phyloP scores from a whole-genome alignment of 495 filamentous ascomycete species.

The Annulohypoxylon nitens region DNA sequence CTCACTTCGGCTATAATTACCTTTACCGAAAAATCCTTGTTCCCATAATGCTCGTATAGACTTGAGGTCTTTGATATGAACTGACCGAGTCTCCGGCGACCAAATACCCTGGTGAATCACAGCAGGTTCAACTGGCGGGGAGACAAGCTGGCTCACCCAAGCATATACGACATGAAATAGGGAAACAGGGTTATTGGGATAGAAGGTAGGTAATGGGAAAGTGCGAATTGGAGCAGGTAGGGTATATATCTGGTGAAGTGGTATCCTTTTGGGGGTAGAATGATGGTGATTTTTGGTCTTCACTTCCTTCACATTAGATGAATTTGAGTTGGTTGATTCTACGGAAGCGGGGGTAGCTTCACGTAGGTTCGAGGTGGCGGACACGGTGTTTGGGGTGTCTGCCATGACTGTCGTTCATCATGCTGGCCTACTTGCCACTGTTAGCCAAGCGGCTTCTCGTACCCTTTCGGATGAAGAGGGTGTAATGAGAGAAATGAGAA shows the following conservation, averaged over 20 bases:
- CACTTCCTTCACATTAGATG: constrained; percentile 20
- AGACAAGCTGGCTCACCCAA: constrained; percentile 79
- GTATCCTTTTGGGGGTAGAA: constrained; percentile 50
- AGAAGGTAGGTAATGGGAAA: constrained; percentile 84
- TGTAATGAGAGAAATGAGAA: neutral
- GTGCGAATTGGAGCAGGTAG: constrained; percentile 83
- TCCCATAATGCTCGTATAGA: constrained; percentile 90
- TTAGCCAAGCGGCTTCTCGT: constrained; percentile 37
- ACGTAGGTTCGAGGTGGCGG: constrained; percentile 37
- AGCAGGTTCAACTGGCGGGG: constrained; percentile 74
- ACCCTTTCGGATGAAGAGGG: neutral
- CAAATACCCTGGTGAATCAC: constrained; percentile 78
- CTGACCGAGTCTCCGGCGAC: constrained; percentile 80
- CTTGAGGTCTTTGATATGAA: constrained; percentile 83
- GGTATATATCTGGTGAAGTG: constrained; percentile 78
- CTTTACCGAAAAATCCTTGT: constrained; percentile 96
- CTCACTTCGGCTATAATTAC: constrained; percentile 90
- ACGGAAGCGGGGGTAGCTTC: constrained; percentile 22
- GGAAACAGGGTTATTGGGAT: constrained; percentile 93
- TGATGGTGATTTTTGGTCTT: constrained; percentile 35
- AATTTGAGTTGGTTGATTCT: constrained; percentile 34
- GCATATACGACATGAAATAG: constrained; percentile 81
- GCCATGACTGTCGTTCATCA: constrained; percentile 56
- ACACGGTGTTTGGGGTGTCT: constrained; percentile 51
- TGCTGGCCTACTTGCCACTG: constrained; percentile 50